phyloP scores from a whole-genome alignment of 1,284 basidiomycete genomes.

The Austroboletus niveus region DNA sequence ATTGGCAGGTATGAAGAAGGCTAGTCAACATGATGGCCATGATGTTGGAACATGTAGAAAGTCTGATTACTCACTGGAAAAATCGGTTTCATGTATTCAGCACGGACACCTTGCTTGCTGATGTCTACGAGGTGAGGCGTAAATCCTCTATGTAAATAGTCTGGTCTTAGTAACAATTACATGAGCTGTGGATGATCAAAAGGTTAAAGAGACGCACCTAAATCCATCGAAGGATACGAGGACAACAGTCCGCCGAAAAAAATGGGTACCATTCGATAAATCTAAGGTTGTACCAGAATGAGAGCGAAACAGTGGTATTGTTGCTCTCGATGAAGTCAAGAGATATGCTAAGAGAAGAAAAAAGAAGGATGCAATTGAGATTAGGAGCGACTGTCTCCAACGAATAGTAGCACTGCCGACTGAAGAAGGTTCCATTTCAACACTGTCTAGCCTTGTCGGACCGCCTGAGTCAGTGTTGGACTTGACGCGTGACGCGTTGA shows the following conservation, averaged over 20 bases:
- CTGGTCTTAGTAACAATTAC: constrained; percentile 43
- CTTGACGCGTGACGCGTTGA: no score
- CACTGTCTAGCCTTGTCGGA: no score
- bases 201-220: constrained; percentile 18
- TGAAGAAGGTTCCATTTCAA: no score
- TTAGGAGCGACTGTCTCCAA: constrained; percentile 6
- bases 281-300: background rate
- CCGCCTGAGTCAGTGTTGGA: no score
- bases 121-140: constrained; percentile 76
- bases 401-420: no score
- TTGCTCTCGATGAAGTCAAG: constrained; percentile 1
- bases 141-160: constrained; percentile 74
- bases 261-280: constrained; percentile 67
- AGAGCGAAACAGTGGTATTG: background rate
- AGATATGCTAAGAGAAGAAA: constrained; percentile 10
- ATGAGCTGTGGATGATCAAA: background rate
- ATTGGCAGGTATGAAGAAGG: background rate
- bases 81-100: constrained; percentile 80
- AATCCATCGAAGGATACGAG: constrained; percentile 85
- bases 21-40: no score
- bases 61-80: constrained; percentile 63
- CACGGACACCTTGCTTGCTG: constrained; percentile 70
- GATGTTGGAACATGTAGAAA: no score
- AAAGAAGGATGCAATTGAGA: constrained; percentile 4
- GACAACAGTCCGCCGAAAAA: constrained; percentile 73